Conservation (phyloP, 805 yeast species). For the Saccharomycopsis sp. region DNA sequence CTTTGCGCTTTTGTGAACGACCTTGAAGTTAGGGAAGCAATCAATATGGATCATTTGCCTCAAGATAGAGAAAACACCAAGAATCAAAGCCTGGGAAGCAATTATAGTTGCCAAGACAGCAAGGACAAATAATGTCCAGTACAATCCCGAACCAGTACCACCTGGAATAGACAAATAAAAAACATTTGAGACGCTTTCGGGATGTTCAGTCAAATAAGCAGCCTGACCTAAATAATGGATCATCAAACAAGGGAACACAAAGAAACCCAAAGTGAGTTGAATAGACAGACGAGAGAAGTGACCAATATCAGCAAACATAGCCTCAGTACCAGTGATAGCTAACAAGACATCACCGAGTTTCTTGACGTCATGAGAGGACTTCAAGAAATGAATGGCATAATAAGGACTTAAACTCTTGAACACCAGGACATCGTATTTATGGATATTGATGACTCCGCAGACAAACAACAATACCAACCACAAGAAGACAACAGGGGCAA, state of each 20-base stretch:
- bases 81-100: constrained; percentile 55
- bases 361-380: constrained; percentile 34
- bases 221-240: constrained; percentile 54
- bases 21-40: constrained; percentile 45
- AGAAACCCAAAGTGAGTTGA: constrained; percentile 38
- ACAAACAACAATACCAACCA: constrained; percentile 44
- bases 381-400: constrained; percentile 42
- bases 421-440: constrained; percentile 34
- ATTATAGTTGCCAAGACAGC: constrained; percentile 51
- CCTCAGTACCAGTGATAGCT: constrained; percentile 53
- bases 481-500: constrained; percentile 48
- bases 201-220: constrained; percentile 39
- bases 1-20: constrained; percentile 38
- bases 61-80: constrained; percentile 48
- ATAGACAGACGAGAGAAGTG: constrained; percentile 47
- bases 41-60: constrained; percentile 48
- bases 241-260: constrained; percentile 48
- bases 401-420: constrained; percentile 45
- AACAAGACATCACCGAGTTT: constrained; percentile 46
- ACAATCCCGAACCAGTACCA: constrained; percentile 35
- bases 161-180: constrained; percentile 50
- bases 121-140: constrained; percentile 47
- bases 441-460: constrained; percentile 42
- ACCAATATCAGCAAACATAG: constrained; percentile 59
- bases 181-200: constrained; percentile 35